Base-by-base conservation (phyloP, 2,329 filamentous ascomycete species). In the Bipolaris gigantea region DNA sequence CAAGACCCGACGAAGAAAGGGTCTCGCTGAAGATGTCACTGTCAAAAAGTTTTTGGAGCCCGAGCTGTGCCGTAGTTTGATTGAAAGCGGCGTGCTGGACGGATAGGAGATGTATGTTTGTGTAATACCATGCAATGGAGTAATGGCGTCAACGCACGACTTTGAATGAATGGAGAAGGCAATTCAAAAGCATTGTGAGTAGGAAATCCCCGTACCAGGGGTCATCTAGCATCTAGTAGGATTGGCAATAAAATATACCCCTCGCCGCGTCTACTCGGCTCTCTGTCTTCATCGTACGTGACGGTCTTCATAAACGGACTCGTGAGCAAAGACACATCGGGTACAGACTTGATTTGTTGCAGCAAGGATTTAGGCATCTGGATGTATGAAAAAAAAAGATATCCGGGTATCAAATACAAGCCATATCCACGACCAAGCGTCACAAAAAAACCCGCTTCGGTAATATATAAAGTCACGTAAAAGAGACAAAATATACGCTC, bases 21-120 rank as follows among this genome's bases (percentile, higher is more conserved):
- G 94, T 1, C 76, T 99, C 58, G 93, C 90, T 59, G 94, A 97
- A 79, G 94, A 97, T 74, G 91, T 97, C 36, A 93, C 89, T 27
- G 92, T 97, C 51, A 92, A 91, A 74, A 97, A 96, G 72, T 99
- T 97, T 77, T 79, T 99, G 61, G 94, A 99, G 79, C 90, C 92
- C 1, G 94, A 97, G 74, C 85, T 97, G 57, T 96, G 95, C 78
- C 86, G 88, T 73, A 90, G 86, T 63, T 77, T 97, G 69, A 89
- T 91, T 77, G 92, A 96, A 76, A 94, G 89, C 65, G 93, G 93
- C 2, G 86, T 96, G 63, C 77, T 97, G 60, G 92, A 92, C 67
- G 83, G 82, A 2, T 67, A 61, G 40, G 38, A 47, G 7, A 15
- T 11, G 21, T 39, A 33, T 27, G 30, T 18, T 49, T 61, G 52